Percentiles rank a stretch among this genome's conserved stretches.
phyloP scores from a whole-genome alignment of 129 eudicot genomes.

The Lactuca sativa region DNA sequence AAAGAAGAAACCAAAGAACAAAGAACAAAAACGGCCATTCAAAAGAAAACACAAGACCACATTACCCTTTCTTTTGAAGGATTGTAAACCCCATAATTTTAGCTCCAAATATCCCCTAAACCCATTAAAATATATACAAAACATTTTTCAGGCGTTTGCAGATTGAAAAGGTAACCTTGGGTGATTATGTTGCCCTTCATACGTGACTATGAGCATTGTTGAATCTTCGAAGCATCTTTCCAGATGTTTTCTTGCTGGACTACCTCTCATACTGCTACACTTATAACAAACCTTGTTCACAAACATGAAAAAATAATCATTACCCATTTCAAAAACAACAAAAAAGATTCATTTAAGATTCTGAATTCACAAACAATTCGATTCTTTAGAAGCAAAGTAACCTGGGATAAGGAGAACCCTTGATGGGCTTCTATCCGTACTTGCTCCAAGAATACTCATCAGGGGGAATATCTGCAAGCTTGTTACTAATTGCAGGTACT shows the following conservation, averaged over 20 bases:
- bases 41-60: slow-evolving; percentile 7
- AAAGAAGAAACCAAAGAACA: neutral
- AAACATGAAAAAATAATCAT: neutral
- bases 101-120: slow-evolving; percentile 28
- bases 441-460: slow-evolving; percentile 99
- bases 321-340: neutral
- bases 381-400: slow-evolving; percentile 32
- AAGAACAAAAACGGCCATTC: slow-evolving; percentile 19
- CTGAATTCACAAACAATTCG: neutral
- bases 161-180: slow-evolving; percentile 77
- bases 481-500: slow-evolving; percentile 96
- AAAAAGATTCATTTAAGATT: slow-evolving; percentile 2
- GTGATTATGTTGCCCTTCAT: slow-evolving; percentile 97
- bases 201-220: slow-evolving; percentile 91
- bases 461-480: slow-evolving; percentile 96
- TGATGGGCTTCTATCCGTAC: slow-evolving; percentile 96
- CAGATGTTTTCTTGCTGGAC: slow-evolving; percentile 97
- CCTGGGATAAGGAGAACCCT: slow-evolving; percentile 99
- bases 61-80: neutral
- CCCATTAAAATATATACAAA: slow-evolving; percentile 29
- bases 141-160: slow-evolving; percentile 48
- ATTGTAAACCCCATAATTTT: slow-evolving; percentile 15
- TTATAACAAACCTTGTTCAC: slow-evolving; percentile 87
- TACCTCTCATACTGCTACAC: slow-evolving; percentile 97
- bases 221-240: slow-evolving; percentile 95